Conservation (phyloP, 148 eudicot genomes). For the Cornus kousa region DNA sequence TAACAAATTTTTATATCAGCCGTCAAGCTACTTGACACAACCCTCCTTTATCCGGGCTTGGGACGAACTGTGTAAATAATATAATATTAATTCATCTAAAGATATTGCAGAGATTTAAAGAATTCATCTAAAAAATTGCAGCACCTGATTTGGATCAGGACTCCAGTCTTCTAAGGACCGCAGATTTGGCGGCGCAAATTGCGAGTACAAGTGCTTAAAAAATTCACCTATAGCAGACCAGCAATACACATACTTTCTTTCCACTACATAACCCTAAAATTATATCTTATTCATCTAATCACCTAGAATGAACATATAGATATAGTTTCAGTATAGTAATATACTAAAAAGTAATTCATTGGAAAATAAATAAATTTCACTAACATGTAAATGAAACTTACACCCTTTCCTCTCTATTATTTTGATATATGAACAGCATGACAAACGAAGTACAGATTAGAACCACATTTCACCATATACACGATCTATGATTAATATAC, state of each 20-base stretch:
- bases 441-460: not conserved
- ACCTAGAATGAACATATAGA: not conserved
- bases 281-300: not conserved
- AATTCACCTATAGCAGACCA: not conserved
- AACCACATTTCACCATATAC: not conserved
- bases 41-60: no score
- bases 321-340: not conserved
- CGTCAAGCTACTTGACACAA: no score
- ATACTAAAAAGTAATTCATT: not conserved
- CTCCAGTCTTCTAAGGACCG: not conserved
- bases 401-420: not conserved
- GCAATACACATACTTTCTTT: not conserved
- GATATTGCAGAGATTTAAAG: no score
- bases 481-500: not conserved
- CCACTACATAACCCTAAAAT: not conserved
- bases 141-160: not conserved
- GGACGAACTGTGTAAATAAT: no score
- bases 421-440: not conserved
- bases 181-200: not conserved
- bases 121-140: not conserved
- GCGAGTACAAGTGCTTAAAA: not conserved
- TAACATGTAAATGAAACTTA: not conserved
- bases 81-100: no score
- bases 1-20: no score
- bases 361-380: not conserved